Conservation (phyloP, 768 basidiomycete species). For the Trametes meyenii region DNA sequence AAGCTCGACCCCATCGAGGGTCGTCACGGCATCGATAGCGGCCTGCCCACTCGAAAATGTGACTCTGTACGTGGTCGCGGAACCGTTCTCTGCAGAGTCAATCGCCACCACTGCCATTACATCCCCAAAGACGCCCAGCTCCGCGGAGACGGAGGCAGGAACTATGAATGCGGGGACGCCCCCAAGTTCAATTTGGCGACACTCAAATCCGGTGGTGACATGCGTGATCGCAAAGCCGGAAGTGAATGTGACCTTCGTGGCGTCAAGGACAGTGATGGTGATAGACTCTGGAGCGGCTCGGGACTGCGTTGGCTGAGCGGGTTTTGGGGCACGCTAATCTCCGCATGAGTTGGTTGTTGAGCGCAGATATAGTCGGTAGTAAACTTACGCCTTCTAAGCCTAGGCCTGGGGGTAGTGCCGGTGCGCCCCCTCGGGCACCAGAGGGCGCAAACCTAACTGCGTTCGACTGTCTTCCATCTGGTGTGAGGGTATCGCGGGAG, state of each 20-base stretch:
- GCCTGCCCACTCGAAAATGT: slow-evolving; percentile 51
- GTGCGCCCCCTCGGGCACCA: too few species aligned
- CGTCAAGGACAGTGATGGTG: slow-evolving; percentile 48
- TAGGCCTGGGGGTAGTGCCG: too few species aligned
- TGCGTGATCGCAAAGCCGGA: slow-evolving; percentile 62
- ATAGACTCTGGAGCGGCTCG: slow-evolving; percentile 14
- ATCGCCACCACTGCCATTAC: slow-evolving; percentile 43
- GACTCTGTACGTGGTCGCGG: slow-evolving; percentile 33
- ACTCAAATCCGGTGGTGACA: slow-evolving; percentile 70
- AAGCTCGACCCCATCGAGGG: slow-evolving; percentile 50
- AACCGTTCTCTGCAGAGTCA: background rate
- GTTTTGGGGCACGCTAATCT: background rate
- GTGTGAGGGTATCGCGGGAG: too few species aligned
- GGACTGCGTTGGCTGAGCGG: background rate
- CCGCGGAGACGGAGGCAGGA: slow-evolving; percentile 36
- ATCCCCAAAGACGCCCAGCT: slow-evolving; percentile 52
- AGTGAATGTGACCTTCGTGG: slow-evolving; percentile 58
- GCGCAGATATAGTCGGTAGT: background rate
- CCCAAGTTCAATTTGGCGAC: slow-evolving; percentile 57
- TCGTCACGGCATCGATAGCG: slow-evolving; percentile 54
- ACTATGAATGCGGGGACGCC: slow-evolving; percentile 48
- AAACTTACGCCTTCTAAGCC: too few species aligned
- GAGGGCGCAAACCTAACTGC: too few species aligned
- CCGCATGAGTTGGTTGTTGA: background rate
- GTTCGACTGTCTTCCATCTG: background rate